Evolutionary conservation across 2,329 filamentous ascomycete genomes (phyloP).

Genomic region (Coniochaeta sp.): DNA sequence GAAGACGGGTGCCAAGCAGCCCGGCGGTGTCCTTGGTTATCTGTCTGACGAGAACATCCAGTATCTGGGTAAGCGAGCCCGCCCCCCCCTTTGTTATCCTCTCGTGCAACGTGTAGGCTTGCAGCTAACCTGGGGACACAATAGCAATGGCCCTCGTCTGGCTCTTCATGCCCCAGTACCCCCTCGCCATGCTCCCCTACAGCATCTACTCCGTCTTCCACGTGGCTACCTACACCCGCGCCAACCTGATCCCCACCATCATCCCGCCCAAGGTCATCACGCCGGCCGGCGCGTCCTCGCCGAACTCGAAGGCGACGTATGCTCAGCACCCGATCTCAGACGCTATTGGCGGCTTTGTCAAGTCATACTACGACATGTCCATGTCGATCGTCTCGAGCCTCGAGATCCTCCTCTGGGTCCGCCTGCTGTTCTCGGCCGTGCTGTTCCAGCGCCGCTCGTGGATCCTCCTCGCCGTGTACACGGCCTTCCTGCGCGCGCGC

Average conservation of each 20-base stretch:
- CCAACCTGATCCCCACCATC: conserved; percentile 84
- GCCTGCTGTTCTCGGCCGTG: conserved; percentile 71
- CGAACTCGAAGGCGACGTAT: conserved; percentile 48
- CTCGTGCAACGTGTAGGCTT: background rate
- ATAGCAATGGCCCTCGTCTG: conserved; percentile 89
- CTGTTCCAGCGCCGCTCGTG: conserved; percentile 88
- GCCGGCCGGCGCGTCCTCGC: conserved; percentile 48
- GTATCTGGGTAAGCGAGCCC: conserved; percentile 73
- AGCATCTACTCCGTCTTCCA: conserved; percentile 98
- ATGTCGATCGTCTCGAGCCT: conserved; percentile 89
- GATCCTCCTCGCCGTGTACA: conserved; percentile 81
- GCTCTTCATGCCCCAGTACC: conserved; percentile 85
- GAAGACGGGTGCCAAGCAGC: conserved; percentile 61
- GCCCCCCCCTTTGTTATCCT: background rate
- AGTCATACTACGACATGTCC: conserved; percentile 93
- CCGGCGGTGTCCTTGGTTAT: conserved; percentile 54
- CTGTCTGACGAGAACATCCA: conserved; percentile 92
- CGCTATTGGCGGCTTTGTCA: conserved; percentile 85
- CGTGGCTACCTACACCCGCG: conserved; percentile 91
- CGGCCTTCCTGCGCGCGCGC: conserved; percentile 83
- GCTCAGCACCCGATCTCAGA: conserved; percentile 61
- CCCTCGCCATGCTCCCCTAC: conserved; percentile 87
- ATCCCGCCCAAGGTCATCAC: conserved; percentile 55
- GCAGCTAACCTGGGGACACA: conserved; percentile 10
- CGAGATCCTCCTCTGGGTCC: conserved; percentile 82